Conservation (phyloP, 208 protist species). For the Angomonas desouzai region DNA sequence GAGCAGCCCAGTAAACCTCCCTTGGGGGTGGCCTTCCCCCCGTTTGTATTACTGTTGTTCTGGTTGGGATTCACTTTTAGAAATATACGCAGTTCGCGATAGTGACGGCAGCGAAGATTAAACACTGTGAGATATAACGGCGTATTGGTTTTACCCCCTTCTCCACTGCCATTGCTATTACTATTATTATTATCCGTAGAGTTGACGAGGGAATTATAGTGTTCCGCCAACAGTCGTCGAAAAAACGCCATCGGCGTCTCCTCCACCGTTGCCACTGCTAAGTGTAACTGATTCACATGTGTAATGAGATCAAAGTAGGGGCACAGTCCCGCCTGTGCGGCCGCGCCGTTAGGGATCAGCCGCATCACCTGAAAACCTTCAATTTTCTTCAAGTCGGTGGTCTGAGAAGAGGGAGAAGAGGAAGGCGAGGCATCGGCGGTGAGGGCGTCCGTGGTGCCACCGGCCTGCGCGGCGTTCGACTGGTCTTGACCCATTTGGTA, state of each 20-base stretch:
- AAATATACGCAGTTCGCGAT: constrained; percentile 52
- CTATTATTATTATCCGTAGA: too few relatives aligned
- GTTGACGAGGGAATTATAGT: constrained; percentile 28
- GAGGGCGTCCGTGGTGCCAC: neutral
- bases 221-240: constrained; percentile 37
- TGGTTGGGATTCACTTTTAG: constrained; percentile 7
- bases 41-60: constrained; percentile 8
- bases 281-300: constrained; percentile 44
- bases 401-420: neutral
- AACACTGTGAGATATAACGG: constrained; percentile 45
- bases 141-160: neutral
- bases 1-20: constrained; percentile 77
- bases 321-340: constrained; percentile 63
- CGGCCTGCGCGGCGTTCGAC: neutral
- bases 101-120: constrained; percentile 49
- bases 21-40: constrained; percentile 31
- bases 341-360: constrained; percentile 68
- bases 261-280: constrained; percentile 16
- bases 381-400: constrained; percentile 21
- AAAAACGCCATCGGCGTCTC: constrained; percentile 42
- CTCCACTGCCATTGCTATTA: neutral
- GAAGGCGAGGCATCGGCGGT: neutral
- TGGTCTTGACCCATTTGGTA: constrained; percentile 59
- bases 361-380: constrained; percentile 79
- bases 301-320: constrained; percentile 90